Evolutionary conservation across 2,329 filamentous ascomycete genomes (phyloP), one percentile per base, ranked within the genome.

Genomic region (Pseudogymnoascus sp.): DNA sequence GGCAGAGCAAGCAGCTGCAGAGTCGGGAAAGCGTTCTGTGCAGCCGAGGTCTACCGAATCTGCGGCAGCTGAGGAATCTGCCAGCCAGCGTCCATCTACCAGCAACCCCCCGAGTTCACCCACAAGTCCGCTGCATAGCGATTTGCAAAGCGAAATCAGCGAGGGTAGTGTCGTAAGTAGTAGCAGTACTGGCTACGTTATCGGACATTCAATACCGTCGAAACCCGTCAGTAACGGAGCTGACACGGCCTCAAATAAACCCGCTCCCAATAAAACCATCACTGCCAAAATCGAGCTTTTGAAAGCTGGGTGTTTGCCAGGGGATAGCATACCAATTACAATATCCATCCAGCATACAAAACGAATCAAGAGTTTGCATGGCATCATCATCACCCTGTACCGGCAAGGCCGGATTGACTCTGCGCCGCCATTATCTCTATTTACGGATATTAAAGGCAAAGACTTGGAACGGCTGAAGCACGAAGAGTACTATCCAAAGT

Each of bases 321-420:
- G 94, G 14, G 94, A 97, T 69, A 84, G 84, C 23, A 80, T 97
- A 47, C 86, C 90, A 0, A 82, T 97, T 62, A 88, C 85, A 69
- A 87, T 97, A 61, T 86, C 83, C 0, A 87, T 99, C 65, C 88
- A 91, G 67, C 94, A 97, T 73, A 93, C 89, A 65, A 96, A 95
- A 74, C 84, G 87, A 64, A 85, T 97, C 71, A 91, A 93, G 77
- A 97, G 92, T 73, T 82, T 96, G 76, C 90, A 93, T 69, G 93
- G 94, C 6, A 89, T 97, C 59, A 94, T 97, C 65, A 85, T 96
- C 53, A 97, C 94, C 1, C 79, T 99, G 7, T 97, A 95, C 73
- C 86, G 94, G 50, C 90, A 96, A 74, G 92, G 92, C 23, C 86
- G 91, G 65, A 93, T 97, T 53, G 93, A 99, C 72, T 89, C 92